A percentile compares a stretch with the other conserved stretches of the same genome.
Evolutionary conservation across 345 rosid genomes (phyloP).

Genomic region (Mercurialis annua): DNA sequence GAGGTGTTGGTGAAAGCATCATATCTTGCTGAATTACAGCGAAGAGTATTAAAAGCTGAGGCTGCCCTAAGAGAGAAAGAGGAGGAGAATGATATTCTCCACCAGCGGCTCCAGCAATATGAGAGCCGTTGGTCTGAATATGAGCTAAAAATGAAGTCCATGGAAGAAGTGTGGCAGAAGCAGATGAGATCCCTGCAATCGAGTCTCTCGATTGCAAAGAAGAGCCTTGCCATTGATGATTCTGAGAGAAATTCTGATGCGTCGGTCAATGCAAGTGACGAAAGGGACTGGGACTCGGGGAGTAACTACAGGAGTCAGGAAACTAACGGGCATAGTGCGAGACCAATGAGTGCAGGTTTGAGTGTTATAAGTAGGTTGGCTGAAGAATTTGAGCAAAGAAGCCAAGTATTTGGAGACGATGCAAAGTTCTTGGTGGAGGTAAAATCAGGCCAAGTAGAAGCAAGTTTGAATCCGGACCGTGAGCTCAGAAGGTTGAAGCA

Average conservation of each 20-base stretch:
- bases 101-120: conserved; percentile 89
- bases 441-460: conserved; percentile 92
- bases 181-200: conserved; percentile 97
- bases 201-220: conserved; percentile 94
- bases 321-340: conserved; percentile 49
- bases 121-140: conserved; percentile 97
- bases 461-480: conserved; percentile 82
- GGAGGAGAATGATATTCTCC: conserved; percentile 93
- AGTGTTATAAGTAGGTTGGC: conserved; percentile 84
- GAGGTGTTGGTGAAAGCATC: conserved; percentile 89
- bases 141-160: conserved; percentile 93
- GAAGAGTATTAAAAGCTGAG: conserved; percentile 88
- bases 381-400: conserved; percentile 95
- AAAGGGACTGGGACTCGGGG: conserved; percentile 72
- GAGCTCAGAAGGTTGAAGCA: conserved; percentile 88
- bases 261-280: conserved; percentile 78
- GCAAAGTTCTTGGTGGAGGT: conserved; percentile 97
- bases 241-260: conserved; percentile 88
- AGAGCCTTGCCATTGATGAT: conserved; percentile 83
- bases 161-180: conserved; percentile 99
- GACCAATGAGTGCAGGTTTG: conserved; percentile 83
- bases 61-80: conserved; percentile 85
- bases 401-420: conserved; percentile 91
- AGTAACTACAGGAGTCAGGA: conserved; percentile 55
- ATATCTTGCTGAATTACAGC: conserved; percentile 82